A percentile compares a stretch with the other conserved stretches of the same genome.
Conservation (phyloP, 164 flowering plant species). For the Hamamelis virginiana region DNA sequence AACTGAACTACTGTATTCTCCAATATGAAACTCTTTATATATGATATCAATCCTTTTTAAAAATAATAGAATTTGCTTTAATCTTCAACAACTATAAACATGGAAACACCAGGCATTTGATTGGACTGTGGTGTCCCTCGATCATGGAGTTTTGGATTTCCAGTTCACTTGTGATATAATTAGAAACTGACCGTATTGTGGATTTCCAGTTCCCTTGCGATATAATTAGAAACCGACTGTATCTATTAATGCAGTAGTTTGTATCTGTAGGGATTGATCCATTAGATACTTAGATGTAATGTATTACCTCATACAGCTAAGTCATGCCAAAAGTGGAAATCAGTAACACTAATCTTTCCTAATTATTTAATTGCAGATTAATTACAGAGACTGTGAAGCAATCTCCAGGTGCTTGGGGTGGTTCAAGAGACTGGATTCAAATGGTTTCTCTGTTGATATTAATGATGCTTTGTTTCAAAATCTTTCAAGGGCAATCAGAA, state of each 20-base stretch:
- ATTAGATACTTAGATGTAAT: not conserved
- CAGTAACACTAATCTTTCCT: not conserved
- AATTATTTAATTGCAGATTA: slow-evolving; percentile 39
- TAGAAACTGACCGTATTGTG: no score
- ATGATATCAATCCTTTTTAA: no score
- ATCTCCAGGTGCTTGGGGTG: slow-evolving; percentile 59
- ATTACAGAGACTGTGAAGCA: slow-evolving; percentile 69
- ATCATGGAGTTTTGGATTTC: no score
- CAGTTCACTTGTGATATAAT: no score
- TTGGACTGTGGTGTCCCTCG: no score
- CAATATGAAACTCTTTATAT: no score
- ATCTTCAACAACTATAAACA: no score
- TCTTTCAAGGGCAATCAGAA: no score
- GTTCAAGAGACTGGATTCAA: slow-evolving; percentile 55
- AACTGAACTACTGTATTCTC: no score
- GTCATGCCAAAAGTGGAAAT: no score
- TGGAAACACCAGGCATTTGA: no score
- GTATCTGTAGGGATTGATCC: not conserved
- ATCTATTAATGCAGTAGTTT: not conserved
- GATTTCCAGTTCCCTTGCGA: not conserved
- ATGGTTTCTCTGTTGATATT: not conserved
- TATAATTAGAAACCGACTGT: not conserved
- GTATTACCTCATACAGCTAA: not conserved
- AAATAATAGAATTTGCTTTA: no score
- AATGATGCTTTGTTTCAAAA: not conserved